Evolutionary conservation across 352 stramenopile genomes (phyloP), one percentile per base, ranked within the genome.

Genomic region (Pythium guiyangense): DNA sequence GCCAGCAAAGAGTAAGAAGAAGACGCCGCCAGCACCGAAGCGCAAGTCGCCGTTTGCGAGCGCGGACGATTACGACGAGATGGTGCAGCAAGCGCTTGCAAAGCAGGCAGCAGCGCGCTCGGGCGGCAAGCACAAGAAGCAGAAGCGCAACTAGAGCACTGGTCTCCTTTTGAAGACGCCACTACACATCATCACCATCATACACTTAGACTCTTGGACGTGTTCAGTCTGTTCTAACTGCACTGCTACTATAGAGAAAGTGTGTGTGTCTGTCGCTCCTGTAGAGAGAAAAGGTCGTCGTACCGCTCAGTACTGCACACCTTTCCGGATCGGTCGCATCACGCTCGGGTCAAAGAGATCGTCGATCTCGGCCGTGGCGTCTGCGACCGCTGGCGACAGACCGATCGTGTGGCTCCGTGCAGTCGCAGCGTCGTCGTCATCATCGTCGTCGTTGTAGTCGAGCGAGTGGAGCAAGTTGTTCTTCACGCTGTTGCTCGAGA

Each of bases 1-100:
- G 17, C 63, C 73, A 42, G 48, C 67, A 20, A 83, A 75, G 66
- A 64, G 63, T n/a, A 77, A 77, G 52, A 84, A 79, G 62, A 80
- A 90, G 57, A 69, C 71, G 11, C 72, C 73, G 53, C 59, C 61
- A 0, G 63, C 60, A 5, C 60, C 66, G 12, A 90, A 90, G 67
- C 77, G 82, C 22, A 89, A 89, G 54, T 70, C 74, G 34, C 69
- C 81, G 62, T 93, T 93, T 54, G 80, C 77, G n/a, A 77, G 70
- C 26, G 80, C 83, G 34, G 83, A 91, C 55, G 79, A 91, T 64
- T 91, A 90, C 62, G 80, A 88, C 12, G 52, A 66, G 62, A 83
- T 91, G 63, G 74, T 91, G 54, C 69, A 73, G 44, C 66, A 89
- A 11, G 78, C 80, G 27, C 67, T 86, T 54, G 68, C 67, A n/a